Evolutionary conservation across 2,329 filamentous ascomycete genomes (phyloP).

Genomic region (Cladophialophora immunda): DNA sequence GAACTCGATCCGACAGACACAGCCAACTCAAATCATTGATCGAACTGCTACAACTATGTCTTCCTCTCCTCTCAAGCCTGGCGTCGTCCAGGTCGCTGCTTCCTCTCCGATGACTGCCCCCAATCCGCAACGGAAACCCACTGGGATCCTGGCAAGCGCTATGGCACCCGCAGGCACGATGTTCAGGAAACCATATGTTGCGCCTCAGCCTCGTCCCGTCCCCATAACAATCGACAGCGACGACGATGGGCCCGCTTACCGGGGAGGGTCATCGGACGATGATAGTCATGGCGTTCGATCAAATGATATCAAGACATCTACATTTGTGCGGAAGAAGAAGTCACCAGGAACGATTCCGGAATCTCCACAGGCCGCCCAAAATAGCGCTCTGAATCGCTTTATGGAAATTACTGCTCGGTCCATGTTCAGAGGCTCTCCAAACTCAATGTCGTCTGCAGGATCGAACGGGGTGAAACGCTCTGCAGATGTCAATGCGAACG

Average conservation of each 20-base stretch:
- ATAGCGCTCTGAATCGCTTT: constrained; percentile 47
- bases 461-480: constrained; percentile 48
- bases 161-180: constrained; percentile 80
- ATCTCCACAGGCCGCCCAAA: constrained; percentile 48
- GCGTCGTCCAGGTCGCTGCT: constrained; percentile 80
- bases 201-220: constrained; percentile 51
- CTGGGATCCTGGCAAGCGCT: constrained; percentile 63
- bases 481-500: constrained; percentile 55
- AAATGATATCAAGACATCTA: constrained; percentile 67
- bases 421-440: constrained; percentile 50
- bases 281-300: constrained; percentile 57
- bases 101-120: constrained; percentile 76
- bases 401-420: constrained; percentile 55
- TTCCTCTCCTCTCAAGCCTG: constrained; percentile 44
- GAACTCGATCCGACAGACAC: constrained; percentile 63
- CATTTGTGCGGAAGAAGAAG: constrained; percentile 50
- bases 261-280: constrained; percentile 71
- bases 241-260: constrained; percentile 65
- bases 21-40: constrained; percentile 68
- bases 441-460: constrained; percentile 28
- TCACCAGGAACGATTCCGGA: constrained; percentile 50
- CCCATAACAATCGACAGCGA: constrained; percentile 62
- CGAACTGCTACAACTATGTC: constrained; percentile 43
- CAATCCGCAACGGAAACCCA: constrained; percentile 43
- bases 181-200: constrained; percentile 64